These are phyloP conservation scores for Sarcodon aspratus DNA, from an alignment of 768 basidiomycete genomes.

Conservation along the genomic window DNA sequence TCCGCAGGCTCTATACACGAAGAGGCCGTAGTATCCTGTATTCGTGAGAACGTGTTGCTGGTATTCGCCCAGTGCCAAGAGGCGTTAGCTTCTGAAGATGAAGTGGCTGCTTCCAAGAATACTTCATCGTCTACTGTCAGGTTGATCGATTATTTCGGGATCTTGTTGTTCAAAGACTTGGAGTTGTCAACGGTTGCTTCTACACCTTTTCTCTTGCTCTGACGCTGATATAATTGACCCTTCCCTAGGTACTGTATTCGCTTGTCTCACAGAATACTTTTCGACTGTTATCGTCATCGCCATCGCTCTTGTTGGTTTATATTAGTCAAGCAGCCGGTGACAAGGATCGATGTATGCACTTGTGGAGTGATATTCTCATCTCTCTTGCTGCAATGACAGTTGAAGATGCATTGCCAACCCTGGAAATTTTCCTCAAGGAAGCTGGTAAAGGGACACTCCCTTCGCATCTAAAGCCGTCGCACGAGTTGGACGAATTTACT, in stretches of 20 bases:
- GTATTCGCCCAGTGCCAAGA: constrained; percentile 22
- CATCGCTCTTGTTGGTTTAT: constrained; percentile 39
- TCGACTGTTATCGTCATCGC: constrained; percentile 27
- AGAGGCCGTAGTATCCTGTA: constrained; percentile 16
- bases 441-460: background rate
- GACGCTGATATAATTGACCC: background rate
- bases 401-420: background rate
- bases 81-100: constrained; percentile 11
- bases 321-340: constrained; percentile 26
- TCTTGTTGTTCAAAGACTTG: constrained; percentile 33
- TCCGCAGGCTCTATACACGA: constrained; percentile 21
- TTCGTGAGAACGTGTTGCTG: constrained; percentile 21
- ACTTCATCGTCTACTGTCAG: constrained; percentile 22
- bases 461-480: background rate
- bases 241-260: background rate
- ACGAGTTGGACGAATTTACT: background rate
- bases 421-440: background rate
- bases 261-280: constrained; percentile 23
- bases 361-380: constrained; percentile 30
- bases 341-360: constrained; percentile 15
- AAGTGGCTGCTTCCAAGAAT: constrained; percentile 7
- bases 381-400: background rate
- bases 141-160: constrained; percentile 40
- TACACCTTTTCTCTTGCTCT: background rate
- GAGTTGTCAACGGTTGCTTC: constrained; percentile 31